phyloP scores from a whole-genome alignment of 2,329 filamentous ascomycete species.

The Colletotrichum theobromicola region DNA sequence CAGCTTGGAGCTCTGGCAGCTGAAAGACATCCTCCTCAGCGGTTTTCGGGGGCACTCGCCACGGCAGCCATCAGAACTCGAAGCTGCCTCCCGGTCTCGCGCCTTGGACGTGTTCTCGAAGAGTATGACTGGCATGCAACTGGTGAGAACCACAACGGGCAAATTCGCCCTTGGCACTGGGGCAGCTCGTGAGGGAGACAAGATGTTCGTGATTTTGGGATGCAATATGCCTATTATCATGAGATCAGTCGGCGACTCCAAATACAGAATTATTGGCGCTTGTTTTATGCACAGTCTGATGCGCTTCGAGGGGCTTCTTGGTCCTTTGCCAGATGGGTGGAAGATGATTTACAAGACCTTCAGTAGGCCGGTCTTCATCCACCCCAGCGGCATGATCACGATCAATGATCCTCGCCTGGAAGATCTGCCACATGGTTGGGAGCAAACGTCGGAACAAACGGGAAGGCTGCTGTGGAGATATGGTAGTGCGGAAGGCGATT shows the following conservation, averaged over 20 bases:
- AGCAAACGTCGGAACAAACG: neutral
- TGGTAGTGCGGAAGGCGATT: accelerated
- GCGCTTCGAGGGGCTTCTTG: neutral
- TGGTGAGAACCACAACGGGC: neutral
- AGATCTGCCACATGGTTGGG: neutral
- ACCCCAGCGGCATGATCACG: neutral
- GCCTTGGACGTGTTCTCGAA: neutral
- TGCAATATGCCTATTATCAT: neutral
- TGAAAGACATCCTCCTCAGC: neutral
- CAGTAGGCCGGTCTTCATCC: neutral
- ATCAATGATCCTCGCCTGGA: neutral
- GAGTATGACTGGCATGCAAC: neutral
- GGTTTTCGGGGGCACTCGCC: neutral
- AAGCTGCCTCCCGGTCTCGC: neutral
- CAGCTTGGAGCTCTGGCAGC: neutral
- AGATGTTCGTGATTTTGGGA: neutral
- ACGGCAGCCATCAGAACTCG: neutral
- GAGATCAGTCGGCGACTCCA: neutral
- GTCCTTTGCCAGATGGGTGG: neutral
- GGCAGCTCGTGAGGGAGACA: neutral
- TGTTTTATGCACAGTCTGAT: neutral
- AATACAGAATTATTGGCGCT: neutral
- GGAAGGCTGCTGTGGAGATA: neutral
- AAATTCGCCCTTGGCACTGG: neutral
- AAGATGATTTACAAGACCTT: neutral